Base-by-base conservation (phyloP, 768 basidiomycete genomes). In the Guyanaporus albipodus region DNA sequence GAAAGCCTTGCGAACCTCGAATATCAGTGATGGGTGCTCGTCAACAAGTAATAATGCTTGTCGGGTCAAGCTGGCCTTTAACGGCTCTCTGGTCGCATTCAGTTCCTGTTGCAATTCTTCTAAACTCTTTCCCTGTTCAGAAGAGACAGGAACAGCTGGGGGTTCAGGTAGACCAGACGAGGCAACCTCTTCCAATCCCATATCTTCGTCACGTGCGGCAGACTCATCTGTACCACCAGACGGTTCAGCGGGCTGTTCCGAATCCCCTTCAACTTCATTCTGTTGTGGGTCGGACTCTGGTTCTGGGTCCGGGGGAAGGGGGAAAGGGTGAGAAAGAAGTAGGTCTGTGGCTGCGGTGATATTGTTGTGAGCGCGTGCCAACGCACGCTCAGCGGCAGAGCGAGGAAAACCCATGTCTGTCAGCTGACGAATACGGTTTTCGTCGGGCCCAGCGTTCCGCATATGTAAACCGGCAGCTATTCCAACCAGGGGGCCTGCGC, bases 401-500 rank as follows among this genome's bases (percentile, higher is more conserved):
- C 92, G 82, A 28, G 87, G 82, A 73, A 98, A 99, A 37, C 96
- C 96, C 96, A 99, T 98, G 58, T 98, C 96, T 9, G 81, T 85
- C 44, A 98, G 73, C 57, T 91, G 87, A 41, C 80, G 78, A 43
- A 97, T 80, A 28, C 85, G 80, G 37, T 74, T 75, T 62, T 93
- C 91, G 61, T 91, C 88, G 0, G 86, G 79, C 11, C 75, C 80
- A 49, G 73, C 53, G 18, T 64, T 62, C 29, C 58, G 62, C 48
- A 64, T 66, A 49, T 64, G 63, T 49, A 57, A 61, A 33, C 62
- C 71, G 40, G 60, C 57, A 43, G 68, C 60, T 8, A 65, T 44
- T 35, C 68, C 59, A 28, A 62, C 51, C 9, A 62, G 56, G 27
- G 64, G 62, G n/a, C 64, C 57, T 22, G 58, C 61, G 18, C 67